Evolutionary conservation across 2,329 filamentous ascomycete genomes (phyloP).

Genomic region (Aspergillus aculeatus): DNA sequence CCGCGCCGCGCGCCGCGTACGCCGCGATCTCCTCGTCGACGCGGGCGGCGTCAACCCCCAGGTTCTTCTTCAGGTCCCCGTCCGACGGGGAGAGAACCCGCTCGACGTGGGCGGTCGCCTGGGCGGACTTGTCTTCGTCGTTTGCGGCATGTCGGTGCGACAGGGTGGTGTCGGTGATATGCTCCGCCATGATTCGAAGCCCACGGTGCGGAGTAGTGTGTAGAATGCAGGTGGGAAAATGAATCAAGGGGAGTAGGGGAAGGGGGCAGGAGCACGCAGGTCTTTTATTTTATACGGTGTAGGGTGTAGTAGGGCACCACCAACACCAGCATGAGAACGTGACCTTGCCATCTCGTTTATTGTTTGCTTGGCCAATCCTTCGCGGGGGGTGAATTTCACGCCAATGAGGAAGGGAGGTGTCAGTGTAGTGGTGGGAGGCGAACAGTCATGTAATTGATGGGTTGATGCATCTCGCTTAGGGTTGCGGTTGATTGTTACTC

Average conservation of each 20-base stretch:
- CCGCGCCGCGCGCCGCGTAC: constrained; percentile 58
- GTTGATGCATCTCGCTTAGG: background rate
- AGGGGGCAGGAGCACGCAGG: background rate
- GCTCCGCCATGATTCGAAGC: constrained; percentile 3
- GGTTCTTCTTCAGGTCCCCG: constrained; percentile 51
- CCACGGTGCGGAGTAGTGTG: no score
- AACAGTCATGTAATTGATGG: background rate
- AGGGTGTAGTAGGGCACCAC: no score
- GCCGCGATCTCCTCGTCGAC: constrained; percentile 70
- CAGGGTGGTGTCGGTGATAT: background rate
- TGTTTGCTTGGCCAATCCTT: background rate
- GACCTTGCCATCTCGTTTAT: background rate
- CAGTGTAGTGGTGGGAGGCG: background rate
- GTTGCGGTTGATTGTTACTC: background rate
- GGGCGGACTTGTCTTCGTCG: constrained; percentile 2
- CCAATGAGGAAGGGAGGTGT: background rate
- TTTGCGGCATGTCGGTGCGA: background rate
- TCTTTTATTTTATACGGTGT: background rate
- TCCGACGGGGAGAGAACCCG: constrained; percentile 47
- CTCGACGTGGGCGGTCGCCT: constrained; percentile 49
- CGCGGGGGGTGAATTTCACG: background rate
- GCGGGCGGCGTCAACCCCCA: constrained; percentile 57
- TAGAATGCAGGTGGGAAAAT: background rate
- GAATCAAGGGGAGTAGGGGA: background rate
- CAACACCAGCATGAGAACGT: background rate